Evolutionary conservation across 1,139 yeast species (phyloP).

Genomic region (Geotrichum carabidarum): DNA sequence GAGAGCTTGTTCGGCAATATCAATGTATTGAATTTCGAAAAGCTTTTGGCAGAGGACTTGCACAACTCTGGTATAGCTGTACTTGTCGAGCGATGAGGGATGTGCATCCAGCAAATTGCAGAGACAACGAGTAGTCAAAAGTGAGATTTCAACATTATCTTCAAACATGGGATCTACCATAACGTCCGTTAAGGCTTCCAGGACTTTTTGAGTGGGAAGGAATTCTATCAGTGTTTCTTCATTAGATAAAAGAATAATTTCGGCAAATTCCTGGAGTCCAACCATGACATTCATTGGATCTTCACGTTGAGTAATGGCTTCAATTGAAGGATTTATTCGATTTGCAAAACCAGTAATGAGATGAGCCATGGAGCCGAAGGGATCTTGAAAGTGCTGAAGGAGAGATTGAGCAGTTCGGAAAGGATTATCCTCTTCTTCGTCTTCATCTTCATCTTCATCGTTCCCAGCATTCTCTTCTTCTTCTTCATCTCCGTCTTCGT

Average conservation of each 20-base stretch:
- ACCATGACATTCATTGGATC: slow-evolving; percentile 46
- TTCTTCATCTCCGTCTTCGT: slow-evolving; percentile 26
- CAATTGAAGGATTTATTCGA: slow-evolving; percentile 30
- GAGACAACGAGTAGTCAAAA: slow-evolving; percentile 80
- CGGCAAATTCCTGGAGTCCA: slow-evolving; percentile 40
- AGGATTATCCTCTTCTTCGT: slow-evolving; percentile 13
- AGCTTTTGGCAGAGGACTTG: slow-evolving; percentile 63
- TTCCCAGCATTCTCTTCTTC: slow-evolving; percentile 22
- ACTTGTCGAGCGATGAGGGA: slow-evolving; percentile 58
- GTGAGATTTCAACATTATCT: slow-evolving; percentile 70
- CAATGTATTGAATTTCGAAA: slow-evolving; percentile 75
- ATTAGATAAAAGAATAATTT: slow-evolving; percentile 36
- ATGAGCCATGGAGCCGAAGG: slow-evolving; percentile 18
- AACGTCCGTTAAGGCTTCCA: slow-evolving; percentile 53
- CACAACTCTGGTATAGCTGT: slow-evolving; percentile 63
- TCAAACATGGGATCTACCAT: slow-evolving; percentile 54
- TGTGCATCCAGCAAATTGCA: slow-evolving; percentile 77
- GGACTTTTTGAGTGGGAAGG: slow-evolving; percentile 57
- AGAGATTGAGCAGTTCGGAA: slow-evolving; percentile 29
- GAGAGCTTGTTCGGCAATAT: slow-evolving; percentile 86
- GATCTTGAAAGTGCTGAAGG: slow-evolving; percentile 14
- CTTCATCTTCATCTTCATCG: slow-evolving; percentile 13
- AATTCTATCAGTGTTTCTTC: slow-evolving; percentile 35
- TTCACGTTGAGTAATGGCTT: slow-evolving; percentile 34
- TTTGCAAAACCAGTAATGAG: slow-evolving; percentile 26